These are phyloP conservation scores for Helenozyma baotianmanensis DNA, from an alignment of 805 yeast species.

Conservation along the genomic window DNA sequence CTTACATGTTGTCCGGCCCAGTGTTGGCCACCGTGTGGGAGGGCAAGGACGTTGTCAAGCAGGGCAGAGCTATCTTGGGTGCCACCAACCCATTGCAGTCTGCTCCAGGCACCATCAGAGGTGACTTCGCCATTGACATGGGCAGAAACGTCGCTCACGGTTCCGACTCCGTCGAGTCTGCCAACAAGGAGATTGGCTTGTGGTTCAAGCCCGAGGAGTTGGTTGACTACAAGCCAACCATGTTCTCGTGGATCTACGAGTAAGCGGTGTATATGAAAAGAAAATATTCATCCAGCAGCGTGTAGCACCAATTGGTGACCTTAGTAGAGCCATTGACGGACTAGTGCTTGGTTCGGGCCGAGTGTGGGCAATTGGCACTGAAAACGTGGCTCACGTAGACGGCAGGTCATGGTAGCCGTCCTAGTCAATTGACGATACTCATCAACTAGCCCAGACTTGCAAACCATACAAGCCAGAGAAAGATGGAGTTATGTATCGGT, in stretches of 20 bases:
- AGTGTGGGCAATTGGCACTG: no score
- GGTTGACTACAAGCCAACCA: slow-evolving; percentile 83
- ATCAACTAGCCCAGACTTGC: no score
- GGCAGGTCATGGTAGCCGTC: no score
- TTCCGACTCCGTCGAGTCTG: slow-evolving; percentile 98
- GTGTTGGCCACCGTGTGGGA: slow-evolving; percentile 99
- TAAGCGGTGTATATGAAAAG: no score
- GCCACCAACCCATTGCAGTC: slow-evolving; percentile 98
- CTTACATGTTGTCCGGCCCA: slow-evolving; percentile 98
- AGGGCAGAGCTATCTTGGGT: slow-evolving; percentile 96
- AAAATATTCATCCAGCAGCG: no score
- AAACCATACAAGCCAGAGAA: no score
- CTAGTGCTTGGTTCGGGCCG: no score
- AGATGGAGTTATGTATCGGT: no score
- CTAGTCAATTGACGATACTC: no score
- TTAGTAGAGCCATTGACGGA: no score
- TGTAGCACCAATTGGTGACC: no score
- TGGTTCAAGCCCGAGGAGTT: slow-evolving; percentile 99
- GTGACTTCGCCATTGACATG: slow-evolving; percentile 96
- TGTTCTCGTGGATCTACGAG: slow-evolving; percentile 91
- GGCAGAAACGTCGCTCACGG: slow-evolving; percentile 99
- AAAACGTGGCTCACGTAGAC: no score
- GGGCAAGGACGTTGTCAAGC: slow-evolving; percentile 99
- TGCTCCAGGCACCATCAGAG: slow-evolving; percentile 99
- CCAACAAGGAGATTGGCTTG: slow-evolving; percentile 89